Base-by-base conservation (phyloP, 352 stramenopile genomes). In the Phytopythium kandeliae region DNA sequence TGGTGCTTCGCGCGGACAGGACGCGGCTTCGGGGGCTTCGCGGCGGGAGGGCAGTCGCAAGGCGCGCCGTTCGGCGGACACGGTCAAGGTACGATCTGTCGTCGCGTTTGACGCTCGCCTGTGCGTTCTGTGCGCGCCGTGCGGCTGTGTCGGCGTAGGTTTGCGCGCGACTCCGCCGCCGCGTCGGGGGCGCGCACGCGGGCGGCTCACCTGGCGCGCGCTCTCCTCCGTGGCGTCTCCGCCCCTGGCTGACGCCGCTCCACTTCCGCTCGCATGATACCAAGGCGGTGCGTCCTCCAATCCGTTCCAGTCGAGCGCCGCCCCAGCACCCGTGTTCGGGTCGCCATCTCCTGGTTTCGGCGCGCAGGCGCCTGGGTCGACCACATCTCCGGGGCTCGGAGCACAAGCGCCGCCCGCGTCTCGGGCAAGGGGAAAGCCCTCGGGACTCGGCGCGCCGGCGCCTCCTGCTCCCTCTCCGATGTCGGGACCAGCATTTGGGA, bases 61-160 rank as follows among this genome's bases (percentile, higher is more conserved):
- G 11, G 36, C 36, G 36, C n/a, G n/a, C 36, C 22, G 36, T 82
- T 78, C 49, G 52, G 38, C 13, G n/a, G 55, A 2, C 62, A 68
- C 13, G 57, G 51, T 22, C 63, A 71, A 81, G 71, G 71, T 81
- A 75, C 37, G 62, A 47, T 41, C 28, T 21, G 51, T 48, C 30
- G 51, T 48, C 40, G 45, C 26, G 55, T 4, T 19, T n/a, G 38
- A n/a, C n/a, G 19, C 36, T 25, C 36, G n/a, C 19, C n/a, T 42
- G 36, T 25, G 10, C 16, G 17, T 9, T 25, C 16, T 40, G 35
- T 40, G 15, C 17, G 15, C 38, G 38, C 38, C 21, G 7, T 13
- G 40, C 22, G 7, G 22, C 5, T 1, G 40, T 13, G 22, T 46
- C 36, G 36, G n/a, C 13, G 8, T 21, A 40, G 35, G 35, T 19